phyloP scores from a whole-genome alignment of 495 filamentous ascomycete genomes.

The Schizothecium vesticola region DNA sequence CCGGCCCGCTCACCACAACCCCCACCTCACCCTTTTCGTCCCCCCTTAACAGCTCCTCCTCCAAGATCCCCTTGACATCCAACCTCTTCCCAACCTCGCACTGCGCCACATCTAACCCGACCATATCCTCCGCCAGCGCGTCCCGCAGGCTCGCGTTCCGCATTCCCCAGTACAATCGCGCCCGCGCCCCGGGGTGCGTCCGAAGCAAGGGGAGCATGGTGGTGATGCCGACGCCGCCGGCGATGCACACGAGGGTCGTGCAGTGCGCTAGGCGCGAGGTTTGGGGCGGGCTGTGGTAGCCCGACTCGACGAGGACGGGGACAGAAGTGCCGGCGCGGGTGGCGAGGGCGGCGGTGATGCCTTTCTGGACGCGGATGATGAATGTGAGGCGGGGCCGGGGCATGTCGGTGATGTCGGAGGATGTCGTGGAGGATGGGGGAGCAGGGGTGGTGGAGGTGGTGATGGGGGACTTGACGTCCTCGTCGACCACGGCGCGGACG shows the following conservation, averaged over 20 bases:
- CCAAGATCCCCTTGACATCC: not conserved
- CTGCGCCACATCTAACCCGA: not conserved
- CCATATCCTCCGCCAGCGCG: not conserved
- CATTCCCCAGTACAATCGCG: conserved; percentile 5
- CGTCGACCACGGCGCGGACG: not conserved
- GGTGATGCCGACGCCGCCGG: conserved; percentile 5
- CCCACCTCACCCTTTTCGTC: not conserved
- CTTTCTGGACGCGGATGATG: not conserved
- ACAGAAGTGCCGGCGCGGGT: conserved; percentile 1
- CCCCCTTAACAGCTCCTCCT: not conserved
- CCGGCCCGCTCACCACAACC: conserved; percentile 5
- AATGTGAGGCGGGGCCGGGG: not conserved
- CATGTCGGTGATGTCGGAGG: not conserved
- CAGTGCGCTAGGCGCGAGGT: not conserved
- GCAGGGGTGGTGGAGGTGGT: not conserved
- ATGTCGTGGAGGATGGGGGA: not conserved
- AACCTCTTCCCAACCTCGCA: not conserved
- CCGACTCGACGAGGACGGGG: not conserved
- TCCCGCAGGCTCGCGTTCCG: not conserved
- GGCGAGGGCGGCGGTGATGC: not conserved
- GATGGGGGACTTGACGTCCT: not conserved
- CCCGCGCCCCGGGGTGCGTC: not conserved
- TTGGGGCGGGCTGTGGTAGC: not conserved
- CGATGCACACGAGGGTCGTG: conserved; percentile 5
- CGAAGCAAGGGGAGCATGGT: not conserved